Percentiles rank a stretch among this genome's conserved stretches.
Conservation (phyloP, 1,139 yeast genomes). For the Sugiyamaella neomexicana region DNA sequence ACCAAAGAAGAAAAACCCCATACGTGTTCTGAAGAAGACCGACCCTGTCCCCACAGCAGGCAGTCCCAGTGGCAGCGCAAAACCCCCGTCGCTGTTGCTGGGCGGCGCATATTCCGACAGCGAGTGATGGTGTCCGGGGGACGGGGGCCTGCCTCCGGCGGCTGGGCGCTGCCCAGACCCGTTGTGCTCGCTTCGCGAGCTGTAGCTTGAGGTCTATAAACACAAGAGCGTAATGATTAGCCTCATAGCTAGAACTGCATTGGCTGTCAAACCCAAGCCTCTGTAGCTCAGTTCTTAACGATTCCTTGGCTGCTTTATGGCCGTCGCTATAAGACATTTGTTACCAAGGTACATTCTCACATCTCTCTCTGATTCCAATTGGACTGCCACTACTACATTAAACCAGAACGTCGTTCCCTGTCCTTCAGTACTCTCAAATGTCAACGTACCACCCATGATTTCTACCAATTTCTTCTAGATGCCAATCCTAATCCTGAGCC, state of each 20-base stretch:
- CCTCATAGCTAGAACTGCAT: conserved; percentile 26
- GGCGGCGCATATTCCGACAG: too few relatives aligned
- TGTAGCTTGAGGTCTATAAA: conserved; percentile 33
- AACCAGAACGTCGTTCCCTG: conserved; percentile 55
- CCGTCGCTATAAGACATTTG: conserved; percentile 44
- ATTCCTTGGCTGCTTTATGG: conserved; percentile 40
- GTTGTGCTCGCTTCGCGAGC: too few relatives aligned
- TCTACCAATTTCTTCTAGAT: conserved; percentile 59
- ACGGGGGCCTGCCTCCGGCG: too few relatives aligned
- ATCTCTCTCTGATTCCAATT: conserved; percentile 32
- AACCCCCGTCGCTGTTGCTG: too few relatives aligned
- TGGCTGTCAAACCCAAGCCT: conserved; percentile 41
- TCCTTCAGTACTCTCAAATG: conserved; percentile 54
- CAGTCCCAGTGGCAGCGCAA: too few relatives aligned
- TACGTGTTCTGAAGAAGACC: not conserved
- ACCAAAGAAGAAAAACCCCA: not conserved
- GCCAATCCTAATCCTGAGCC: conserved; percentile 64
- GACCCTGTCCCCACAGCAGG: not conserved
- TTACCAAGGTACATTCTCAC: conserved; percentile 34
- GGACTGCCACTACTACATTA: conserved; percentile 39
- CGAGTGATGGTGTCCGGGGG: too few relatives aligned
- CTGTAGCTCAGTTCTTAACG: conserved; percentile 41
- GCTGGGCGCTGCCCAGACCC: too few relatives aligned
- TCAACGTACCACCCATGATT: conserved; percentile 57
- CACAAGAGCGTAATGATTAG: conserved; percentile 30